A percentile compares a stretch with the other conserved stretches of the same genome.
Conservation (phyloP, 495 filamentous ascomycete genomes). For the Sordaria brevicollis region DNA sequence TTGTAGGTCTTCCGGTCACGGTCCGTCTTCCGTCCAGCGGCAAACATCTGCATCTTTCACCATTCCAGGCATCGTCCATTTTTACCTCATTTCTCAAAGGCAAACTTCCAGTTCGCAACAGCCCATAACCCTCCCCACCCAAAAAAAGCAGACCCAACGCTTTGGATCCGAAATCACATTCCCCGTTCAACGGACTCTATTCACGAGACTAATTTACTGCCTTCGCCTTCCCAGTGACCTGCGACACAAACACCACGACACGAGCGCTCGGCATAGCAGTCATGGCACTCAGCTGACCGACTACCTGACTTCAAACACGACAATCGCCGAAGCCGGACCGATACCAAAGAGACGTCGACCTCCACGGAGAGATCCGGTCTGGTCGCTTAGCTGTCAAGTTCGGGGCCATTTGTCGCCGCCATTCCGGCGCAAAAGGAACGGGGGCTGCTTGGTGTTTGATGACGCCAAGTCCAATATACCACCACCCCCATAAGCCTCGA, state of each 20-base stretch:
- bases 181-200: background rate
- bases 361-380: background rate
- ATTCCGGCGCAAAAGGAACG: background rate
- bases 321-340: background rate
- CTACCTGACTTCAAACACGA: background rate
- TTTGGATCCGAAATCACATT: background rate
- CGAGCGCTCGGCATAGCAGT: background rate
- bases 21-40: conserved; percentile 1
- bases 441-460: background rate
- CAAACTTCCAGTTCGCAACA: too few relatives aligned
- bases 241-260: background rate
- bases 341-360: background rate
- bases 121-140: background rate
- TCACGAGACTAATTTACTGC: too few relatives aligned
- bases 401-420: background rate
- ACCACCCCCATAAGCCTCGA: background rate
- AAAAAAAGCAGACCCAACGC: background rate
- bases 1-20: background rate
- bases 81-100: background rate
- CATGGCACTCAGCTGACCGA: background rate
- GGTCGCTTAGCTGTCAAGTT: background rate
- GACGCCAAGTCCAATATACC: background rate
- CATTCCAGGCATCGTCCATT: background rate
- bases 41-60: background rate
- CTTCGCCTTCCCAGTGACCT: background rate